Base-by-base conservation (phyloP, 2,329 filamentous ascomycete species). In the Aquanectria penicillioides region DNA sequence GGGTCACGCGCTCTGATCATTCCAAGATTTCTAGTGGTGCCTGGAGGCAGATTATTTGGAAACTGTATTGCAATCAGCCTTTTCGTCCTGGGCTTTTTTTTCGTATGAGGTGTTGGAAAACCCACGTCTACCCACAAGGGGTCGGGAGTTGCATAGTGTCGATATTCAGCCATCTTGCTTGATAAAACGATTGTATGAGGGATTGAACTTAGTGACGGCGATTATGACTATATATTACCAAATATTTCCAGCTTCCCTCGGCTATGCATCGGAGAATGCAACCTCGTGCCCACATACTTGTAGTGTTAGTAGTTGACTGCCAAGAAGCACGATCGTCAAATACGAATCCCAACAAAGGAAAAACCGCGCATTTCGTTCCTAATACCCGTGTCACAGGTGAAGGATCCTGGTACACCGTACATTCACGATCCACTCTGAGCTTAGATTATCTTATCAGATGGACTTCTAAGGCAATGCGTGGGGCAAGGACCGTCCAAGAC, bases 41-140 rank as follows among this genome's bases (percentile, higher is more conserved):
- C 59, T 2, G 51, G 52, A 0, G 67, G 63, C 0, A 73, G 60
- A 15, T 70, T 71, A 18, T 69, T 69, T 18, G 70, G 66, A 7
- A 70, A 69, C 67, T 73, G 34, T 20, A 5, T 23, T 17, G 23
- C 3, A n/a, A n/a, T n/a, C n/a, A n/a, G n/a, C n/a, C n/a, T n/a
- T n/a, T n/a, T n/a, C n/a, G n/a, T n/a, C n/a, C n/a, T n/a, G n/a
- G n/a, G n/a, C n/a, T n/a, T n/a, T n/a, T n/a, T 26, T 52, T 13
- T 34, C 2, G 44, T 25, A 4, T 8, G 34, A n/a, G 13, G 20
- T 10, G 17, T 20, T 10, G 11, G 33, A 5, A n/a, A 25, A 46
- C 44, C 26, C 31, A 53, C 63, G 33, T 59, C 56, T 10, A 37
- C 50, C 51, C 56, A 66, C 33, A 63, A 26, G 12, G 61, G 56